These are phyloP conservation scores for Phytophthora fragariaefolia DNA, from an alignment of 352 stramenopile species.

Conservation along the genomic window DNA sequence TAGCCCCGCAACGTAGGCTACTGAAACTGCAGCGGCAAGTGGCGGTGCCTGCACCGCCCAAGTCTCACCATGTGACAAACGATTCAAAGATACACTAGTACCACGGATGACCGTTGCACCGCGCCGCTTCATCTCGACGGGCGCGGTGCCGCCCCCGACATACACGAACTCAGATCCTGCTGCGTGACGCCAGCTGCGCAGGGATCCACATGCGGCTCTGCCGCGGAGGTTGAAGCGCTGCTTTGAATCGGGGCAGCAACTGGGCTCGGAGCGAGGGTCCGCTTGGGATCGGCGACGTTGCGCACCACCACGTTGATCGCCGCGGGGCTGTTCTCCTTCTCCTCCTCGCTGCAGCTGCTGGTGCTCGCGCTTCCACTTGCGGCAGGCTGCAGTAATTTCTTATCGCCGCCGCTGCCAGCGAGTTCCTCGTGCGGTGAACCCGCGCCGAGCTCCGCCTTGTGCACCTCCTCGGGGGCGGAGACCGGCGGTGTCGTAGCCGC, in stretches of 20 bases:
- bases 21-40: too few species aligned
- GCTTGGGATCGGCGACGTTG: constrained; percentile 1
- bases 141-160: neutral
- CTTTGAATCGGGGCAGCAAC: constrained; percentile 14
- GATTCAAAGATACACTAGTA: constrained; percentile 32
- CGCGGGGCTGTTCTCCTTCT: constrained; percentile 48
- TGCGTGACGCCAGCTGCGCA: constrained; percentile 14
- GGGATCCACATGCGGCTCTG: constrained; percentile 21
- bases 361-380: constrained; percentile 22
- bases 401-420: constrained; percentile 7
- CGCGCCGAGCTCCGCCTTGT: neutral
- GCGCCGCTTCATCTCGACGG: constrained; percentile 10
- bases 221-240: neutral
- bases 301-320: constrained; percentile 26
- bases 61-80: constrained; percentile 34
- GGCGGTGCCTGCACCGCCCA: too few species aligned
- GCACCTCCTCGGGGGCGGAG: neutral
- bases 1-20: too few species aligned
- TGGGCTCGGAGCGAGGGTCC: too few species aligned
- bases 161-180: neutral
- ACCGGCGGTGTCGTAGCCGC: neutral
- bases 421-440: neutral
- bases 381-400: constrained; percentile 17
- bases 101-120: too few species aligned
- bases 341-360: constrained; percentile 38